phyloP scores from a whole-genome alignment of 257 asterid genomes.

The Linaria vulgaris region DNA sequence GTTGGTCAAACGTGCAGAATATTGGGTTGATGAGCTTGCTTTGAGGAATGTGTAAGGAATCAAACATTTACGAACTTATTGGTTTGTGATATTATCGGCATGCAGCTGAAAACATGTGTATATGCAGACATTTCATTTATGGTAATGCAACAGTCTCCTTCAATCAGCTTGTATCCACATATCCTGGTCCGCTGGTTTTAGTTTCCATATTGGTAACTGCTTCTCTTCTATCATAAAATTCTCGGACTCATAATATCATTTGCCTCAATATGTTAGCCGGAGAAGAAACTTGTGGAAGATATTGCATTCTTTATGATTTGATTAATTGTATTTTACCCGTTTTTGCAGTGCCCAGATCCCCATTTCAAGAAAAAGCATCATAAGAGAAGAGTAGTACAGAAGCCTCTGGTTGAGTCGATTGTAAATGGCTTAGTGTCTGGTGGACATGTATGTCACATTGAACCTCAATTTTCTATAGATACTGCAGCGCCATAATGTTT shows the following conservation, averaged over 20 bases:
- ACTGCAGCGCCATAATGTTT: neutral
- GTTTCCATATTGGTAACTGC: conserved; percentile 85
- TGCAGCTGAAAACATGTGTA: conserved; percentile 27
- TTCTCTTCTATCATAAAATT: conserved; percentile 22
- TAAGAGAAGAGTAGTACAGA: conserved; percentile 91
- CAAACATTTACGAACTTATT: conserved; percentile 22
- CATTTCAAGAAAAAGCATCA: conserved; percentile 88
- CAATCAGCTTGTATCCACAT: conserved; percentile 66
- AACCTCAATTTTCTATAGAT: conserved; percentile 1
- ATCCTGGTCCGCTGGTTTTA: conserved; percentile 80
- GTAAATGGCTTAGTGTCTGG: conserved; percentile 53
- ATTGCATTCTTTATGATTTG: conserved; percentile 11
- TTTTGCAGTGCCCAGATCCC: conserved; percentile 93
- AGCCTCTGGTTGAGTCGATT: conserved; percentile 80
- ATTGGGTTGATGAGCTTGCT: conserved; percentile 72
- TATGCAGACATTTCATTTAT: conserved; percentile 77
- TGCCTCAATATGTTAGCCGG: conserved; percentile 1
- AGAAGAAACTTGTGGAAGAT: conserved; percentile 13
- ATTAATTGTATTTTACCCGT: conserved; percentile 14
- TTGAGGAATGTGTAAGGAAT: conserved; percentile 73
- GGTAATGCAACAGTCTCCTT: conserved; percentile 83
- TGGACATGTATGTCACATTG: conserved; percentile 60
- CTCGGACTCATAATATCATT: neutral
- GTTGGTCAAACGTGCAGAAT: conserved; percentile 82
- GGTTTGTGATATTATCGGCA: conserved; percentile 24